Percentiles rank a stretch among this genome's conserved stretches.
phyloP scores from a whole-genome alignment of 2,329 filamentous ascomycete species.

The Aspergillus sergii region DNA sequence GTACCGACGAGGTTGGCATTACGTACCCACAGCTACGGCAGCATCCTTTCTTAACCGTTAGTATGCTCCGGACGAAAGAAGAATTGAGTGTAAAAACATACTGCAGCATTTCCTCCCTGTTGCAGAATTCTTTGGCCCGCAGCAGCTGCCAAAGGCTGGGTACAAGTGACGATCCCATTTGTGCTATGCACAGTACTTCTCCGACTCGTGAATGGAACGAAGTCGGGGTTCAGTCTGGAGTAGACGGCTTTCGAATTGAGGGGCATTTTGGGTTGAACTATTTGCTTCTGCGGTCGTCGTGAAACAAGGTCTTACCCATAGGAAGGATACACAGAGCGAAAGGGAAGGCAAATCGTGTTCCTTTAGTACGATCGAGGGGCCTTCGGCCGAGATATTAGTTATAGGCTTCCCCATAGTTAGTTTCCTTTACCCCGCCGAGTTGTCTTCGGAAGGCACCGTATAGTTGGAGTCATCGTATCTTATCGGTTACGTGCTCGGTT shows the following conservation, averaged over 20 bases:
- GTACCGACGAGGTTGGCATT: background rate
- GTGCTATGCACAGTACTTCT: constrained; percentile 92
- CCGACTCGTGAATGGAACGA: constrained; percentile 61
- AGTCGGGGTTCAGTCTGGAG: constrained; percentile 49
- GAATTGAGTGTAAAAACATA: constrained; percentile 50
- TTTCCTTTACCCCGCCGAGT: background rate
- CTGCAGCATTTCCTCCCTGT: constrained; percentile 89
- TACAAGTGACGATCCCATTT: constrained; percentile 85
- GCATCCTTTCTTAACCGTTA: constrained; percentile 67
- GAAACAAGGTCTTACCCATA: background rate
- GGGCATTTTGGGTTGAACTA: constrained; percentile 40
- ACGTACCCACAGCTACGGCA: constrained; percentile 84
- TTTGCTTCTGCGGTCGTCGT: background rate
- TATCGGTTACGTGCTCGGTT: background rate
- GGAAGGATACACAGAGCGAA: background rate
- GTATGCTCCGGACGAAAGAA: background rate
- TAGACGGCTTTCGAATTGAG: constrained; percentile 55
- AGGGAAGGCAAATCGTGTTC: background rate
- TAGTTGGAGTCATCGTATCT: background rate
- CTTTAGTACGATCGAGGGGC: background rate
- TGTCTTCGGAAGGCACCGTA: background rate
- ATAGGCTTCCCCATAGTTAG: background rate
- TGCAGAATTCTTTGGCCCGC: constrained; percentile 84
- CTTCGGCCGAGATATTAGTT: background rate
- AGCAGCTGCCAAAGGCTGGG: constrained; percentile 85